A percentile compares a stretch with the other conserved stretches of the same genome.
phyloP scores from a whole-genome alignment of 352 stramenopile genomes.

The Thalassiosira livingstoniorum region DNA sequence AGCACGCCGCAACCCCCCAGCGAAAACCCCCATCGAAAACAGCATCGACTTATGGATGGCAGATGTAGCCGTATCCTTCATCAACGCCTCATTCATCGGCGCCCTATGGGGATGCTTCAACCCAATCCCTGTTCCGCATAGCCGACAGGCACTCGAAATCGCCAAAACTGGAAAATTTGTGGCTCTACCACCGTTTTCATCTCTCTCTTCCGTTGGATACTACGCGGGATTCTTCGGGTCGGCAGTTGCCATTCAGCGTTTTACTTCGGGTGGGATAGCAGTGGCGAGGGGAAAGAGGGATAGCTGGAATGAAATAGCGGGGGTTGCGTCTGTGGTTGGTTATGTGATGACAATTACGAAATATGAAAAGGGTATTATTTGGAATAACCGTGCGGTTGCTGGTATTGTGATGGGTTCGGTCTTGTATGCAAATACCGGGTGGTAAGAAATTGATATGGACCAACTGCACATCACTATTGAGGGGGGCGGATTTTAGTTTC shows the following conservation, averaged over 20 bases:
- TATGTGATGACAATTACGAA: conserved; percentile 65
- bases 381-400: conserved; percentile 74
- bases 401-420: conserved; percentile 54
- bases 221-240: conserved; percentile 73
- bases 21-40: background rate
- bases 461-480: too few species aligned
- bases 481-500: too few species aligned
- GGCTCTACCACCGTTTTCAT: conserved; percentile 67
- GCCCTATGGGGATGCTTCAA: conserved; percentile 25
- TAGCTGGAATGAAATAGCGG: conserved; percentile 74
- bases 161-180: conserved; percentile 61
- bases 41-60: conserved; percentile 4
- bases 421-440: conserved; percentile 72
- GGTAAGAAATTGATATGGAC: too few species aligned
- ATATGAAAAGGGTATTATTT: conserved; percentile 58
- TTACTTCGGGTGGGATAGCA: conserved; percentile 61
- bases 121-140: conserved; percentile 8
- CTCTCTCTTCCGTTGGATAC: conserved; percentile 57
- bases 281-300: conserved; percentile 45
- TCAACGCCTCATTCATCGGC: conserved; percentile 9
- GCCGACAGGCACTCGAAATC: conserved; percentile 17
- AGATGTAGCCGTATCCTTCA: conserved; percentile 5
- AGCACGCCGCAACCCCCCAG: too few species aligned
- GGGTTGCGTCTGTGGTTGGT: conserved; percentile 56
- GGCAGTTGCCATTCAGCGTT: conserved; percentile 62